phyloP scores from a whole-genome alignment of 257 asterid genomes.

The Solanum corneliomulleri region DNA sequence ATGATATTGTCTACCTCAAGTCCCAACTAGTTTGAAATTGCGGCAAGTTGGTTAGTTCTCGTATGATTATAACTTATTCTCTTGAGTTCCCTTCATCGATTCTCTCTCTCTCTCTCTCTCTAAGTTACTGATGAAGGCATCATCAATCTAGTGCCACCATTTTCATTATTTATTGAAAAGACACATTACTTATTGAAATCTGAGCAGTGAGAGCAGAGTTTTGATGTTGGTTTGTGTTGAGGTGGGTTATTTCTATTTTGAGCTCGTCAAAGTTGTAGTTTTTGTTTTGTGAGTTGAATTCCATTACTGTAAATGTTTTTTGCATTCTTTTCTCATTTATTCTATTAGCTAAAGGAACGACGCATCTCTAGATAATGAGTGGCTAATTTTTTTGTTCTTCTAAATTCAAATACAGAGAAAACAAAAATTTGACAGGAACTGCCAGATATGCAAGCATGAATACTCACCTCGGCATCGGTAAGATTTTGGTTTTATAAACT shows the following conservation, averaged over 20 bases:
- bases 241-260: not conserved
- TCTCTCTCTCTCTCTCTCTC: not conserved
- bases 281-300: not conserved
- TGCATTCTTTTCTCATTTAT: not conserved
- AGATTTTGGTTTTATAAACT: slow-evolving; percentile 3
- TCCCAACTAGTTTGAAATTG: not conserved
- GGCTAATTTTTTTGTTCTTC: not conserved
- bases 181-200: not conserved
- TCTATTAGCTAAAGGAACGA: not conserved
- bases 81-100: not conserved
- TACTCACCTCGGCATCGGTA: slow-evolving; percentile 91
- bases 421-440: slow-evolving; percentile 84
- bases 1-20: not conserved
- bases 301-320: not conserved
- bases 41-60: not conserved
- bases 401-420: slow-evolving; percentile 47
- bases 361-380: not conserved
- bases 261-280: not conserved
- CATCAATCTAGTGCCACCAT: not conserved
- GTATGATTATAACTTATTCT: not conserved
- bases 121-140: not conserved
- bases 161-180: not conserved
- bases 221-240: not conserved
- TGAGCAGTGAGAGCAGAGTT: not conserved
- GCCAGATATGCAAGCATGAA: slow-evolving; percentile 96